Conservation (phyloP, 2,329 filamentous ascomycete genomes). For the Canariomyces notabilis region DNA sequence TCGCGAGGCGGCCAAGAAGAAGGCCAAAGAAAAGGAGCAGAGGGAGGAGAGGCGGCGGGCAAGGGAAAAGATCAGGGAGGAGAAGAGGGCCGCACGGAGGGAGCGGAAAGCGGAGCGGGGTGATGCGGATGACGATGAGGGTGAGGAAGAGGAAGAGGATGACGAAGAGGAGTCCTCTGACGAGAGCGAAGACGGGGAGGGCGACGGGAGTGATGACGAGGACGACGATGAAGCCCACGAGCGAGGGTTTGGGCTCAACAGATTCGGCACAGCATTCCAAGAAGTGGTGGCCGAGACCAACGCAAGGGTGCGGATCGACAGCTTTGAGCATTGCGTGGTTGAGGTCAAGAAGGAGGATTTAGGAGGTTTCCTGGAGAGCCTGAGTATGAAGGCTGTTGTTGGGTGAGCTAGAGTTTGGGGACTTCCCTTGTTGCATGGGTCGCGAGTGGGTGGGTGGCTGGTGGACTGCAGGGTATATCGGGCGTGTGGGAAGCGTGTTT, state of each 20-base stretch:
- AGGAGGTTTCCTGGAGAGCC: conserved; percentile 78
- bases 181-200: conserved; percentile 36
- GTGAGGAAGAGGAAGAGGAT: conserved; percentile 47
- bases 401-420: conserved; percentile 38
- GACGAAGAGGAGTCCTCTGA: conserved; percentile 34
- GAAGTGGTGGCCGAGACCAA: conserved; percentile 90
- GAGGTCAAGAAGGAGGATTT: conserved; percentile 97
- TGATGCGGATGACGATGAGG: conserved; percentile 42
- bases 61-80: conserved; percentile 50
- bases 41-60: conserved; percentile 61
- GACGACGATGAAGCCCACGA: conserved; percentile 41
- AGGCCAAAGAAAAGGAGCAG: conserved; percentile 56
- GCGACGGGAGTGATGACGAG: conserved; percentile 42
- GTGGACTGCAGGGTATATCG: not conserved
- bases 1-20: conserved; percentile 59
- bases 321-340: conserved; percentile 94
- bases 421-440: not conserved
- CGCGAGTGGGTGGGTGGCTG: not conserved
- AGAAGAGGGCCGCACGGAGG: conserved; percentile 56
- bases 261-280: conserved; percentile 92
- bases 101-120: conserved; percentile 50
- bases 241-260: conserved; percentile 72
- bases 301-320: conserved; percentile 85
- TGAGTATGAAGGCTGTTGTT: conserved; percentile 87
- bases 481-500: not conserved